Evolutionary conservation across 176 grass and related monocot species (phyloP).

Genomic region (Areca catechu): DNA sequence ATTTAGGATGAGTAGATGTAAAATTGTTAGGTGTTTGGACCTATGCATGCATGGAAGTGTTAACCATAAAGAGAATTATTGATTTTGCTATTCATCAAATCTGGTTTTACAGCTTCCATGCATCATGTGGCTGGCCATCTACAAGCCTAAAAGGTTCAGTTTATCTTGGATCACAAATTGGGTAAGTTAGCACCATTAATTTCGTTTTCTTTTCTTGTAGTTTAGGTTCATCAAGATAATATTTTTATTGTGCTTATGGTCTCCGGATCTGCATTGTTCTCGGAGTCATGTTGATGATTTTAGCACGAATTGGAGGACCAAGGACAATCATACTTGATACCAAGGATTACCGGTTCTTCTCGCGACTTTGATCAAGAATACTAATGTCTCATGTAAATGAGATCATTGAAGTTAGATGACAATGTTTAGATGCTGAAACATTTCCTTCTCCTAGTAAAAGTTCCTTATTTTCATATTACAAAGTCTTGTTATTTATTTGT

Average conservation of each 20-base stretch:
- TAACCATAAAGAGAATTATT: too few relatives aligned
- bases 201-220: neutral
- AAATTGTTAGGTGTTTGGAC: too few relatives aligned
- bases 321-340: constrained; percentile 5
- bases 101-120: neutral
- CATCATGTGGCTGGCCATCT: constrained; percentile 1
- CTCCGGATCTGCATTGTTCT: constrained; percentile 9
- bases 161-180: constrained; percentile 1
- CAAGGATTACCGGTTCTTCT: constrained; percentile 4
- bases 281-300: constrained; percentile 1
- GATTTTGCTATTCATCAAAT: neutral
- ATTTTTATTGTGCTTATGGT: neutral
- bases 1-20: too few relatives aligned
- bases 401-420: too few relatives aligned
- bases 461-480: too few relatives aligned
- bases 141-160: constrained; percentile 1
- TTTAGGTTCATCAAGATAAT: neutral
- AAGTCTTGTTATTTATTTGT: too few relatives aligned
- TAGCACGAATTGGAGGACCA: constrained; percentile 4
- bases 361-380: neutral
- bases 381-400: too few relatives aligned
- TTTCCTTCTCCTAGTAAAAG: too few relatives aligned
- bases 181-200: neutral
- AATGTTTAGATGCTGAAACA: too few relatives aligned
- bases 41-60: too few relatives aligned